phyloP scores from a whole-genome alignment of 2,329 filamentous ascomycete genomes.

The Gyromitra esculenta region DNA sequence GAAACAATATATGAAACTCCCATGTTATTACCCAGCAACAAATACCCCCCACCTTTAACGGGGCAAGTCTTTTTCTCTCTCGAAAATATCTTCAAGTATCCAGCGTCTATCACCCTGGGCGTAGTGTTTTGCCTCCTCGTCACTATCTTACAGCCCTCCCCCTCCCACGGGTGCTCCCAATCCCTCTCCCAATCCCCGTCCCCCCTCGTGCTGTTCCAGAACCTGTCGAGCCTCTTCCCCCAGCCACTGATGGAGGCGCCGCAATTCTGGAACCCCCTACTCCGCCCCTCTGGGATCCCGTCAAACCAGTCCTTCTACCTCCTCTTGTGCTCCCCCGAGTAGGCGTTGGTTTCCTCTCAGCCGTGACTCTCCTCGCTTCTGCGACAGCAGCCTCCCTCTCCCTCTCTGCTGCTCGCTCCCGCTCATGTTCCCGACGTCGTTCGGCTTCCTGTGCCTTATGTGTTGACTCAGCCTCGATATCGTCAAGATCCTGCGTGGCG shows the following conservation, averaged over 20 bases:
- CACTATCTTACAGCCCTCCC: conserved; percentile 29
- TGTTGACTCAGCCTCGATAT: conserved; percentile 81
- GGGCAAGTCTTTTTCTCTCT: neutral
- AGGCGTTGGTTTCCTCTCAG: conserved; percentile 57
- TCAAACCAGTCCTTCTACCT: conserved; percentile 46
- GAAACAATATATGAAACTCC: conserved; percentile 19
- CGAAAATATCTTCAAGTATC: conserved; percentile 25
- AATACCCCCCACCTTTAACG: neutral
- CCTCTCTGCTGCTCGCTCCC: conserved; percentile 75
- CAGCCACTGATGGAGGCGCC: conserved; percentile 15
- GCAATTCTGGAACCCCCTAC: conserved; percentile 47
- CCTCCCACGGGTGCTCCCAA: conserved; percentile 60
- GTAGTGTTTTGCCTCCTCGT: neutral
- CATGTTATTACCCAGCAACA: conserved; percentile 6
- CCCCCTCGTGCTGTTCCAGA: conserved; percentile 47
- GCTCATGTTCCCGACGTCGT: conserved; percentile 80
- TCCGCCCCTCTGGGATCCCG: conserved; percentile 35
- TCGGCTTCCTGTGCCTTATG: conserved; percentile 80
- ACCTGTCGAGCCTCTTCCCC: conserved; percentile 27
- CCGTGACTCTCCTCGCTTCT: conserved; percentile 60
- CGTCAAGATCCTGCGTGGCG: conserved; percentile 83
- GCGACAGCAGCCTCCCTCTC: conserved; percentile 61
- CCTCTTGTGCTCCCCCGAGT: conserved; percentile 42
- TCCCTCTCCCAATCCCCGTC: conserved; percentile 50
- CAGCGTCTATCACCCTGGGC: conserved; percentile 1